Evolutionary conservation across 208 protist genomes (phyloP).

Genomic region (Trypanosoma lewisi): DNA sequence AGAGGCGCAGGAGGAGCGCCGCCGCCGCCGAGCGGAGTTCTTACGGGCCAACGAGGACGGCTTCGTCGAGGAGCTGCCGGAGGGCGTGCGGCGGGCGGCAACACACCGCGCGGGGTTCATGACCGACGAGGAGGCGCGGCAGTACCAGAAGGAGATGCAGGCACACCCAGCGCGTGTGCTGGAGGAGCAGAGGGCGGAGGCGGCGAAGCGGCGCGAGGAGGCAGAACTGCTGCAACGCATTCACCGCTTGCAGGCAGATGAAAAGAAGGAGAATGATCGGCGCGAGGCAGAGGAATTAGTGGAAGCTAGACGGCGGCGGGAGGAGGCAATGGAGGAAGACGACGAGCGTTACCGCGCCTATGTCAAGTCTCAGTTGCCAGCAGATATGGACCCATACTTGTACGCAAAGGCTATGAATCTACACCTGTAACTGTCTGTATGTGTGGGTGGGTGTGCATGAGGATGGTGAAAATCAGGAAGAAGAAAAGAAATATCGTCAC

Average conservation of each 20-base stretch:
- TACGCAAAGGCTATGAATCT: constrained; percentile 52
- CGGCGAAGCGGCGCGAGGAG: constrained; percentile 32
- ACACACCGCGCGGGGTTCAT: constrained; percentile 59
- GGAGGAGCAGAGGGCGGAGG: constrained; percentile 40
- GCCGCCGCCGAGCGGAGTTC: neutral
- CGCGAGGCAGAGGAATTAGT: constrained; percentile 37
- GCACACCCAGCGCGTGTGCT: constrained; percentile 44
- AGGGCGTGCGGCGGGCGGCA: constrained; percentile 28
- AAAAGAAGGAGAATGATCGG: constrained; percentile 58
- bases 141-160: constrained; percentile 66
- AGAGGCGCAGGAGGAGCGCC: constrained; percentile 26
- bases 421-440: constrained; percentile 4
- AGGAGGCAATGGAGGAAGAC: constrained; percentile 42
- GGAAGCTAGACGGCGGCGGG: constrained; percentile 31
- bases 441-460: neutral
- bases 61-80: constrained; percentile 5
- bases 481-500: neutral
- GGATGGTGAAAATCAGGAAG: neutral
- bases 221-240: constrained; percentile 42
- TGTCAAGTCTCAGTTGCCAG: constrained; percentile 64
- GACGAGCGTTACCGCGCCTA: constrained; percentile 53
- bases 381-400: constrained; percentile 51
- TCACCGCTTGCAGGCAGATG: constrained; percentile 61
- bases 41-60: neutral
- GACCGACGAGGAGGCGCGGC: constrained; percentile 50